phyloP scores from a whole-genome alignment of 805 yeast species.

The Kodamaea sagamina region DNA sequence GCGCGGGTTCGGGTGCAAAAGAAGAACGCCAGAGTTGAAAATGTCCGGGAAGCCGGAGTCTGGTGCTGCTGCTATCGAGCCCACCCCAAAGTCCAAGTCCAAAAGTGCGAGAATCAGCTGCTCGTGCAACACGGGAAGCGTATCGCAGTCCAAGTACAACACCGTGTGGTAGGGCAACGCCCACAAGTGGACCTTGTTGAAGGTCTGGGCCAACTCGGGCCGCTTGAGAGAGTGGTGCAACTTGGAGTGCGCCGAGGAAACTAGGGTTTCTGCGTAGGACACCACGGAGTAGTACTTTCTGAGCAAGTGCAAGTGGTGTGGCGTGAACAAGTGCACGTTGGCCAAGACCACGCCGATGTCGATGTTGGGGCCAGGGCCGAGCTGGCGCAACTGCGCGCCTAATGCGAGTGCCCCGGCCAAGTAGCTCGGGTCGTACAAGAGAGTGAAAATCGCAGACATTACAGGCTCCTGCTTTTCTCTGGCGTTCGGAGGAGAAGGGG shows the following conservation, averaged over 20 bases:
- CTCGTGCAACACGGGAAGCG: constrained; percentile 42
- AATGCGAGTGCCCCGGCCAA: constrained; percentile 60
- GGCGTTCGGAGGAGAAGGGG: constrained; percentile 1
- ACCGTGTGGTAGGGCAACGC: constrained; percentile 47
- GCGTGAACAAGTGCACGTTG: constrained; percentile 23
- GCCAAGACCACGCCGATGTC: constrained; percentile 37
- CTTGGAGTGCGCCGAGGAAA: constrained; percentile 27
- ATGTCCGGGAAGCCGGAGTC: constrained; percentile 93
- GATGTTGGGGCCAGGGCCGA: constrained; percentile 11
- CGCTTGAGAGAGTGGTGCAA: constrained; percentile 42
- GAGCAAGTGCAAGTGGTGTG: constrained; percentile 30
- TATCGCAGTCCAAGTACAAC: constrained; percentile 66
- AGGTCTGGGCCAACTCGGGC: constrained; percentile 54
- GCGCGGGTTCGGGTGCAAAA: constrained; percentile 51
- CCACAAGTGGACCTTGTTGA: constrained; percentile 63
- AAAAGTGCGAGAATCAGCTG: constrained; percentile 31
- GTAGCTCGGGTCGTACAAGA: constrained; percentile 52
- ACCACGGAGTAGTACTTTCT: constrained; percentile 30
- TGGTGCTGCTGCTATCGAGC: constrained; percentile 57
- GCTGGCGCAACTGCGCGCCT: constrained; percentile 33
- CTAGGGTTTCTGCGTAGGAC: constrained; percentile 28
- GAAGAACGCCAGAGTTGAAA: constrained; percentile 78
- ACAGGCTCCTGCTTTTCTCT: neutral
- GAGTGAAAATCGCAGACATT: constrained; percentile 44
- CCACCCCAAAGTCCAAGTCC: constrained; percentile 23